Evolutionary conservation across 176 grass and related monocot genomes (phyloP).

Genomic region (Panicum miliaceum): DNA sequence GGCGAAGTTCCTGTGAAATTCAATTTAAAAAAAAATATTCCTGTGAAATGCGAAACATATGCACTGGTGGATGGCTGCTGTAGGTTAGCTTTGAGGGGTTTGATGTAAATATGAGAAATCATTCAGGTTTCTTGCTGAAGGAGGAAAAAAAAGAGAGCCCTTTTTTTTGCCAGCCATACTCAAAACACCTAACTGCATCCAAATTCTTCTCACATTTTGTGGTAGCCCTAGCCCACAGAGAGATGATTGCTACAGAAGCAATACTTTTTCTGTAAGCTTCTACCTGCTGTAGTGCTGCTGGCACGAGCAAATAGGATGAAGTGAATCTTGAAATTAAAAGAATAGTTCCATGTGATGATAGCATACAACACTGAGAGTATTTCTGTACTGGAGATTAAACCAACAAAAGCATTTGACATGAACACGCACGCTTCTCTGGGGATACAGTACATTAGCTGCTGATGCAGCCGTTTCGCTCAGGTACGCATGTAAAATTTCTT

Average conservation of each 20-base stretch:
- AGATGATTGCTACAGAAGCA: background rate
- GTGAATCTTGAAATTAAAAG: background rate
- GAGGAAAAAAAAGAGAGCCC: background rate
- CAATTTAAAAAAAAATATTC: no score
- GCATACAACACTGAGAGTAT: background rate
- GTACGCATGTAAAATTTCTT: slow-evolving; percentile 18
- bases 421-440: background rate
- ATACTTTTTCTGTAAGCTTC: background rate
- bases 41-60: slow-evolving; percentile 24
- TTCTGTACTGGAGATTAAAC: background rate
- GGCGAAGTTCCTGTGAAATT: background rate
- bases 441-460: background rate
- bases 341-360: background rate
- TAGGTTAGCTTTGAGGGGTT: slow-evolving; percentile 40
- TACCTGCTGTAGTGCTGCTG: background rate
- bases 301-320: background rate
- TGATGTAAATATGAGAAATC: slow-evolving; percentile 48
- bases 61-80: slow-evolving; percentile 4
- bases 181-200: background rate
- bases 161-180: background rate
- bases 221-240: background rate
- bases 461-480: background rate
- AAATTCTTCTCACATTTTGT: background rate
- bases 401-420: background rate
- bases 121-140: slow-evolving; percentile 31